These are phyloP conservation scores for Aspergillus neotritici DNA, from an alignment of 2,329 filamentous ascomycete genomes.

Conservation along the genomic window DNA sequence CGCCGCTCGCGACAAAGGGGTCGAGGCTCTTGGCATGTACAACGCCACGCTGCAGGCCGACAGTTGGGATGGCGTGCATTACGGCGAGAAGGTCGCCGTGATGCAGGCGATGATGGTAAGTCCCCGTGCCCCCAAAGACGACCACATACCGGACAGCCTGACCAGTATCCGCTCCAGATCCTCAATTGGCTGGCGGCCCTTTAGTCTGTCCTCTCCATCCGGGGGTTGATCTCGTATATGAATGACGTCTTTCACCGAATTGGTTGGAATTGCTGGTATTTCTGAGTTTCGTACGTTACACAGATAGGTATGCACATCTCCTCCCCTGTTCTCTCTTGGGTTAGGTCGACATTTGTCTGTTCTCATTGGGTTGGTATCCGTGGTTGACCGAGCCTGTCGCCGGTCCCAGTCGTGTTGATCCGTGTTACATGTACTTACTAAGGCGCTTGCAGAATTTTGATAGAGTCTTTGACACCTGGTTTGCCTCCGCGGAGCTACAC, in stretches of 20 bases:
- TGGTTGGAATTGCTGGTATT: too few species aligned
- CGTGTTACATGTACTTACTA: too few species aligned
- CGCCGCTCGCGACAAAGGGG: constrained; percentile 29
- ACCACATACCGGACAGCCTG: neutral
- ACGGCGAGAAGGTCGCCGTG: constrained; percentile 37
- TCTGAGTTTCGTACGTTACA: too few species aligned
- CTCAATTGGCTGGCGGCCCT: constrained; percentile 20
- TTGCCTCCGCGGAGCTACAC: too few species aligned
- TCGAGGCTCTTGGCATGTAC: constrained; percentile 41
- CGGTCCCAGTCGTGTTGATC: too few species aligned
- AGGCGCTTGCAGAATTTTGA: too few species aligned
- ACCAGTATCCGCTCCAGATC: constrained; percentile 8
- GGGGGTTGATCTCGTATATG: neutral
- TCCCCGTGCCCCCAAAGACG: neutral
- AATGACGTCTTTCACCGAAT: neutral
- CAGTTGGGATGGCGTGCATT: constrained; percentile 35
- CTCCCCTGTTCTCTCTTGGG: too few species aligned
- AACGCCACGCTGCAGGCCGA: constrained; percentile 40
- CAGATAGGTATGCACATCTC: too few species aligned
- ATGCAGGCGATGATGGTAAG: constrained; percentile 43
- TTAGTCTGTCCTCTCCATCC: constrained; percentile 24
- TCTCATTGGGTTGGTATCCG: too few species aligned
- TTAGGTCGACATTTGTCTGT: too few species aligned
- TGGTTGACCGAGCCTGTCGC: too few species aligned
- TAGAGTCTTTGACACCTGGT: too few species aligned